Base-by-base conservation (phyloP, 768 basidiomycete genomes). In the Mycena latifolia region DNA sequence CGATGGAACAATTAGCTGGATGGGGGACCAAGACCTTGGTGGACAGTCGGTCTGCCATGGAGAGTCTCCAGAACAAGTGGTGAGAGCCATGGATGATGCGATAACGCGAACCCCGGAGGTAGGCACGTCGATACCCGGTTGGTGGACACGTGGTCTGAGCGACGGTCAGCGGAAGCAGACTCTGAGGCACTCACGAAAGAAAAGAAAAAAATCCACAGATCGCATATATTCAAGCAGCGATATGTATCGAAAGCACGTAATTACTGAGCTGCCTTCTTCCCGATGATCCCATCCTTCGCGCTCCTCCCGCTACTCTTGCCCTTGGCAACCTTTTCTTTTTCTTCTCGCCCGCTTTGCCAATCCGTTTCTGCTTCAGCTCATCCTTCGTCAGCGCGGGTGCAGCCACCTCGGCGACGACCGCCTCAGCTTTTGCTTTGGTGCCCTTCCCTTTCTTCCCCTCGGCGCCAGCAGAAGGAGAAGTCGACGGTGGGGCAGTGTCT, bases 1-100 rank as follows among this genome's bases (percentile, higher is more conserved):
- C 84, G 22, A 91, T 80, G 35, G 78, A 75, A 67, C 83, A 80
- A 45, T 76, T 65, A 27, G 78, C 71, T 17, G 80, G 76, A 67
- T 89, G 88, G 45, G 86, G 85, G 64, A 90, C 86, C 46, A 71
- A 75, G 43, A 89, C 68, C 73, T 85, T 89, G 20, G 83, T 87
- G 22, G 87, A 84, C 33, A 69, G 53, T 63, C 76, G 77, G 66
- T 78, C 73, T 57, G 75, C 53, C 77, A 77, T 77, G 15, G 54
- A 58, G 53, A 27, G 22, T 41, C 35, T 33, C 22, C 8, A 17
- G 24, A 35, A 55, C 22, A 10, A 46, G 17, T 22, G 41, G 41
- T 43, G 10, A 20, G 37, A 58, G 50, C n/a, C 37, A 25, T 4
- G n/a, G n/a, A 33, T 33, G 31, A 11, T 18, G 3, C n/a, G n/a